Conservation (phyloP, 768 basidiomycete genomes). For the Paxillus ammoniavirescens region DNA sequence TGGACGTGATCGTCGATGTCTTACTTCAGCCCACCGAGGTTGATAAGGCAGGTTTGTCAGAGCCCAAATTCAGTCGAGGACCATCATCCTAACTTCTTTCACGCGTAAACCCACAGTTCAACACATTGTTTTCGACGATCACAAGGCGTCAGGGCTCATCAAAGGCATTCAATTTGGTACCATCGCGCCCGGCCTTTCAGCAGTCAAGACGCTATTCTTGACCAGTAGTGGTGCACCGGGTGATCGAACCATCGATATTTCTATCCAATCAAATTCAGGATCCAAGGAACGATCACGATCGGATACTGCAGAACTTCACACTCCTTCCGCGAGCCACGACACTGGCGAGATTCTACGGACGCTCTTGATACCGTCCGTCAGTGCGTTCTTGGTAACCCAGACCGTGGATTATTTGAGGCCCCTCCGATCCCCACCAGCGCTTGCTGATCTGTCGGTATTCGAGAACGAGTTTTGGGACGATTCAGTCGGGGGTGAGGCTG, state of each 20-base stretch:
- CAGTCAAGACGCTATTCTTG: slow-evolving; percentile 63
- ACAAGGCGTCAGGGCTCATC: slow-evolving; percentile 69
- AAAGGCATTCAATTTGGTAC: slow-evolving; percentile 69
- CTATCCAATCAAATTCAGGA: slow-evolving; percentile 58
- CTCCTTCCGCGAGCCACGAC: slow-evolving; percentile 27
- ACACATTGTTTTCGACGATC: slow-evolving; percentile 56
- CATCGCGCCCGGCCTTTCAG: slow-evolving; percentile 55
- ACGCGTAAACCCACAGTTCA: slow-evolving; percentile 42
- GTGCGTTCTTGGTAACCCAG: slow-evolving; percentile 56
- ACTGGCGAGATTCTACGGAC: slow-evolving; percentile 60
- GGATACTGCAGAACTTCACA: background rate
- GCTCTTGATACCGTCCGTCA: slow-evolving; percentile 62
- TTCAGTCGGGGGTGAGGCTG: slow-evolving; percentile 51
- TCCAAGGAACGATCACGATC: slow-evolving; percentile 4
- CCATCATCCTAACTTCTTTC: background rate
- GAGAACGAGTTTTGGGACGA: slow-evolving; percentile 55
- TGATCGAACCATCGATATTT: slow-evolving; percentile 77
- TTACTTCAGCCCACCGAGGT: slow-evolving; percentile 79
- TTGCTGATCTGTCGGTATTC: slow-evolving; percentile 54
- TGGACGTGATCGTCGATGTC: slow-evolving; percentile 71
- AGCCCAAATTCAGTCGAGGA: background rate
- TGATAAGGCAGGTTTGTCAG: slow-evolving; percentile 61
- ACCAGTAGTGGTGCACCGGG: slow-evolving; percentile 61
- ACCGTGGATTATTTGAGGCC: slow-evolving; percentile 53
- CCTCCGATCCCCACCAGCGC: slow-evolving; percentile 38